A percentile compares a stretch with the other conserved stretches of the same genome.
Conservation (phyloP, 495 filamentous ascomycete species). For the Trichoderma reesei region DNA sequence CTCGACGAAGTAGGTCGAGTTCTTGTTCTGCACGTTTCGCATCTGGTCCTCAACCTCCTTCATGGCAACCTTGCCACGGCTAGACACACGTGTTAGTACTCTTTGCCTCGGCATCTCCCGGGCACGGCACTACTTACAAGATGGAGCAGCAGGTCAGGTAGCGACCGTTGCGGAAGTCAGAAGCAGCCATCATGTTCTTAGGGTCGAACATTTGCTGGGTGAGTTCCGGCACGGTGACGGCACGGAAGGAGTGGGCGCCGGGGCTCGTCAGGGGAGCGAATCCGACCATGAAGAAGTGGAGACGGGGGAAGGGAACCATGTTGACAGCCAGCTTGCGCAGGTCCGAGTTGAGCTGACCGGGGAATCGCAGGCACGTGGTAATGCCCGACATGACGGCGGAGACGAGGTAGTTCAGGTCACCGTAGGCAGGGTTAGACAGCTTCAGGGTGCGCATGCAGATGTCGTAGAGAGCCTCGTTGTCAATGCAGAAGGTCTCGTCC, state of each 20-base stretch:
- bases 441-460: conserved; percentile 99
- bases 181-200: conserved; percentile 99
- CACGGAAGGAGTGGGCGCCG: conserved; percentile 90
- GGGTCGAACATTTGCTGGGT: conserved; percentile 99
- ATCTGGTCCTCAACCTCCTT: conserved; percentile 99
- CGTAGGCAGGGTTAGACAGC: conserved; percentile 95
- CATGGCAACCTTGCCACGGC: conserved; percentile 99
- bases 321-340: conserved; percentile 99
- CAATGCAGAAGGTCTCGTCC: conserved; percentile 99
- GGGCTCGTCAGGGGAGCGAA: conserved; percentile 98
- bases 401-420: conserved; percentile 98
- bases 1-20: conserved; percentile 99
- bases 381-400: conserved; percentile 99
- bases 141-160: conserved; percentile 99
- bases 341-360: conserved; percentile 99
- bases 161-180: conserved; percentile 98
- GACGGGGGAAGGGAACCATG: conserved; percentile 99
- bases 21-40: conserved; percentile 99
- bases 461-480: conserved; percentile 99
- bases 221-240: conserved; percentile 93
- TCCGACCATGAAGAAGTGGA: conserved; percentile 99
- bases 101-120: not conserved
- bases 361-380: conserved; percentile 97
- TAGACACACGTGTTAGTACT: conserved; percentile 29
- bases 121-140: conserved; percentile 44